These are phyloP conservation scores for Botrytis medusae DNA, from an alignment of 2,329 filamentous ascomycete genomes.

Conservation along the genomic window DNA sequence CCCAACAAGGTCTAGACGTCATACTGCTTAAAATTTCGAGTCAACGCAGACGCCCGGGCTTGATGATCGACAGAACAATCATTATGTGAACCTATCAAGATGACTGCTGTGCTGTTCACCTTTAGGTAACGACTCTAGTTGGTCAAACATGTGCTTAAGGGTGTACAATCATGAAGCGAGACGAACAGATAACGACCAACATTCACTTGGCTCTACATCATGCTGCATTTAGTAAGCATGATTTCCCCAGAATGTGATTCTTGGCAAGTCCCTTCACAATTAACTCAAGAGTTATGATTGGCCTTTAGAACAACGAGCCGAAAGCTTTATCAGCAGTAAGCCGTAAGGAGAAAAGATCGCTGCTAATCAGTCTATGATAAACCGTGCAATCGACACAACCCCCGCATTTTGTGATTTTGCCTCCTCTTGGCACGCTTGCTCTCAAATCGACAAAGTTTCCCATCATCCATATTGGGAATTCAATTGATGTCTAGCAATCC, in stretches of 20 bases:
- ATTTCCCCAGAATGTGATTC: neutral
- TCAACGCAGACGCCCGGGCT: neutral
- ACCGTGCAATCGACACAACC: neutral
- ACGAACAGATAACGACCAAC: neutral
- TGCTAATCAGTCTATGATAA: neutral
- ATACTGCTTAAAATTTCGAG: neutral
- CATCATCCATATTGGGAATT: neutral
- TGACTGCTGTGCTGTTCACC: neutral
- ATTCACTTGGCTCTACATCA: conserved; percentile 15
- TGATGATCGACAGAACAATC: conserved; percentile 1
- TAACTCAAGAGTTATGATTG: neutral
- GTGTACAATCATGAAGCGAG: neutral
- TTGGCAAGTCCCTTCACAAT: neutral
- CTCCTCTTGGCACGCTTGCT: neutral
- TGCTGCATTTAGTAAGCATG: neutral
- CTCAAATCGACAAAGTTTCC: neutral
- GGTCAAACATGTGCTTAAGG: conserved; percentile 4
- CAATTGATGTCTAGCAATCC: neutral
- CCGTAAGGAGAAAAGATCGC: neutral
- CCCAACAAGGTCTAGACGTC: conserved; percentile 14
- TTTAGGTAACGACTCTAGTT: neutral
- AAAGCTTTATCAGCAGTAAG: neutral
- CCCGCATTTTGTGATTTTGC: neutral
- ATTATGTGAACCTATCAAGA: neutral
- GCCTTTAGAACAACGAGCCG: neutral